Percentiles rank a stretch among this genome's conserved stretches.
These are phyloP conservation scores for Clathrospora elynae DNA, from an alignment of 2,329 filamentous ascomycete species.

Conservation along the genomic window DNA sequence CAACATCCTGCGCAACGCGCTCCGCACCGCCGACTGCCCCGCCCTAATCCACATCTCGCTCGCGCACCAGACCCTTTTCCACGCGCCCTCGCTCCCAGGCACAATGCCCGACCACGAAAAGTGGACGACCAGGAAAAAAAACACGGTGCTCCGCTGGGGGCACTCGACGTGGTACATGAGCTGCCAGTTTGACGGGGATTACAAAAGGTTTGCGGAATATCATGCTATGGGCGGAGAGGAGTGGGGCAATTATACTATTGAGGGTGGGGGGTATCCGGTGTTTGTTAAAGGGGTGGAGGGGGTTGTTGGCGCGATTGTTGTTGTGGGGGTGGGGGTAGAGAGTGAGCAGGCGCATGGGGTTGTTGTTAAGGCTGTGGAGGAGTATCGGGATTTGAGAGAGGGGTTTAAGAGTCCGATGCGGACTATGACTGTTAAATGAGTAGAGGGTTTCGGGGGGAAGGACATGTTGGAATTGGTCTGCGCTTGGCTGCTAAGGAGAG, in stretches of 20 bases:
- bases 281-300: conserved; percentile 75
- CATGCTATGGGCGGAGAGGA: conserved; percentile 63
- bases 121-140: conserved; percentile 68
- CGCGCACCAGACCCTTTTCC: conserved; percentile 70
- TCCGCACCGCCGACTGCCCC: conserved; percentile 60
- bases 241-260: conserved; percentile 70
- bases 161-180: conserved; percentile 72
- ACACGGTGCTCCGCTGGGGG: conserved; percentile 73
- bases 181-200: conserved; percentile 70
- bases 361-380: conserved; percentile 70
- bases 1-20: conserved; percentile 66
- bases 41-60: conserved; percentile 68
- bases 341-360: conserved; percentile 79
- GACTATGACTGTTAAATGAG: conserved; percentile 43
- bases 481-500: conserved; percentile 3
- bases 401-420: conserved; percentile 44
- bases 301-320: conserved; percentile 73
- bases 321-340: conserved; percentile 68
- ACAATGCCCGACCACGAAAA: conserved; percentile 72
- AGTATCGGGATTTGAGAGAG: conserved; percentile 52
- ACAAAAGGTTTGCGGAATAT: conserved; percentile 67
- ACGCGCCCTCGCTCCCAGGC: conserved; percentile 69
- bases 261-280: conserved; percentile 77
- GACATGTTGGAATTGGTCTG: conserved; percentile 20
- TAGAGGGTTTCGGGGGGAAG: conserved; percentile 22